Evolutionary conservation across 257 asterid species (phyloP).

Genomic region (Solanum chiquidenum): DNA sequence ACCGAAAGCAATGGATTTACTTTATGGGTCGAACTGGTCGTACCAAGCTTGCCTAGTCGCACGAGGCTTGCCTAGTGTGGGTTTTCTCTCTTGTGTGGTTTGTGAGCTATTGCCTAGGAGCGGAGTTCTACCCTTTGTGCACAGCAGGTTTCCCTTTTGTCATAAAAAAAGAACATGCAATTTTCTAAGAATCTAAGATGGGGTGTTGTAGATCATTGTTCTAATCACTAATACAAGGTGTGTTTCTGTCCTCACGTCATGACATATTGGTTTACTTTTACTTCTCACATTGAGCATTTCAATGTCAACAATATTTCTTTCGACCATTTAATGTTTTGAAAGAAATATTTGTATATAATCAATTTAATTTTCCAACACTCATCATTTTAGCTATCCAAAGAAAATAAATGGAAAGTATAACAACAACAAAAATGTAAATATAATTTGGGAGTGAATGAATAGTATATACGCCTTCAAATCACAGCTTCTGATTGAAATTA

Average conservation of each 20-base stretch:
- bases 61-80: too few relatives aligned
- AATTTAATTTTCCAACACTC: neutral
- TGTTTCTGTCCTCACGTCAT: neutral
- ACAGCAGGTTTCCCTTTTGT: too few relatives aligned
- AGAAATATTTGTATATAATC: too few relatives aligned
- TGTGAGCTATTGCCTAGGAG: too few relatives aligned
- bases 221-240: neutral
- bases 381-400: neutral
- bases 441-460: neutral
- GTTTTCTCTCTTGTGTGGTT: too few relatives aligned
- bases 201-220: neutral
- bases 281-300: neutral
- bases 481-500: neutral
- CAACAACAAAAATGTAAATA: neutral
- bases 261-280: neutral
- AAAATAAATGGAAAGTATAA: neutral
- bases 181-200: neutral
- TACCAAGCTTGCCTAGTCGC: too few relatives aligned
- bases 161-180: neutral
- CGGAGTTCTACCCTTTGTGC: too few relatives aligned
- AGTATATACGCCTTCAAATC: neutral
- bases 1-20: accelerated
- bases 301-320: neutral
- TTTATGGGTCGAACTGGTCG: too few relatives aligned
- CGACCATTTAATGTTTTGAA: neutral